Evolutionary conservation across 169 alveolate genomes (phyloP).

Genomic region (Babesia divergens): DNA sequence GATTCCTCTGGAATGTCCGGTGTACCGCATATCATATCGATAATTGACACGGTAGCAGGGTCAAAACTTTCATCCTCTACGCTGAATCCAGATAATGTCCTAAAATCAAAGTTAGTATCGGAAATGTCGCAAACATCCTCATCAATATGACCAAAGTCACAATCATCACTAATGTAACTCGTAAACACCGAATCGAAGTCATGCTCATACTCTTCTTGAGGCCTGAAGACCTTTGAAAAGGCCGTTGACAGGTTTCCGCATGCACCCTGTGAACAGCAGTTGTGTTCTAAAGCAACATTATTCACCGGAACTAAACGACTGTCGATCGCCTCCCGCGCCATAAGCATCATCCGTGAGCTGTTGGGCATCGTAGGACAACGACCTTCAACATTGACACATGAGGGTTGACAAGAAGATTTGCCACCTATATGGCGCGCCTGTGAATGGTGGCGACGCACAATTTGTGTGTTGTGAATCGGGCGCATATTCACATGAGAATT

Average conservation of each 20-base stretch:
- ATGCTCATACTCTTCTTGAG: background rate
- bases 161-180: background rate
- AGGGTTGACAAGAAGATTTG: background rate
- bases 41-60: conserved; percentile 6
- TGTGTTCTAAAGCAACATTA: background rate
- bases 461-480: background rate
- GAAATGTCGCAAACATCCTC: conserved; percentile 47
- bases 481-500: background rate
- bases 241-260: background rate
- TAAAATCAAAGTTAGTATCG: conserved; percentile 44
- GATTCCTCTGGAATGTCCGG: conserved; percentile 6
- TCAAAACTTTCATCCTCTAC: conserved; percentile 14
- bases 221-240: background rate
- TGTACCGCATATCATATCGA: conserved; percentile 53
- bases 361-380: background rate
- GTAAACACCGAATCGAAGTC: background rate
- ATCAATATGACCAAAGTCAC: background rate
- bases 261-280: background rate
- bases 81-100: conserved; percentile 4
- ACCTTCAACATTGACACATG: background rate
- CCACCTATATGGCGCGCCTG: background rate
- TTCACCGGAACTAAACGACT: background rate
- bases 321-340: background rate
- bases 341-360: background rate
- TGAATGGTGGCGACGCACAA: background rate